These are phyloP conservation scores for Mycena floridula DNA, from an alignment of 768 basidiomycete genomes.

Conservation along the genomic window DNA sequence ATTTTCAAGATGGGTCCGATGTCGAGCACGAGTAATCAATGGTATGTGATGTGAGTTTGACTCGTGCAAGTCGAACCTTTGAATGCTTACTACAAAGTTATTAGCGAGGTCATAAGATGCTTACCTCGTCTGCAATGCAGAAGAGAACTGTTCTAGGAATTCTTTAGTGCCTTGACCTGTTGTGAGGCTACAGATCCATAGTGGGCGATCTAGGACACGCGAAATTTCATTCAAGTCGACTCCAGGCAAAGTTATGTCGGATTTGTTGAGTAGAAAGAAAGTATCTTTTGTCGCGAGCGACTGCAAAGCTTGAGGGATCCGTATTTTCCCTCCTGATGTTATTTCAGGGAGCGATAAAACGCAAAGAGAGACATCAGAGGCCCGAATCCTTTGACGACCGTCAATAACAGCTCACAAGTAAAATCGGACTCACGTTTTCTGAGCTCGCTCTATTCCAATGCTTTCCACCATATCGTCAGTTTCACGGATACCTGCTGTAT, in stretches of 20 bases:
- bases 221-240: conserved; percentile 1
- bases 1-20: conserved; percentile 68
- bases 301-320: conserved; percentile 9
- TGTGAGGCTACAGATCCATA: conserved; percentile 61
- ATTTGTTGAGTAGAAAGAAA: conserved; percentile 74
- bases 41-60: conserved; percentile 35
- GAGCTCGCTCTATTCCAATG: conserved; percentile 77
- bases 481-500: conserved; percentile 79
- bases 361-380: conserved; percentile 72
- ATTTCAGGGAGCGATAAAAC: conserved; percentile 65
- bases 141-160: conserved; percentile 57
- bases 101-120: conserved; percentile 8
- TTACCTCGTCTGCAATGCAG: conserved; percentile 45
- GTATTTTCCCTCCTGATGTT: conserved; percentile 1
- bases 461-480: conserved; percentile 69
- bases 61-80: conserved; percentile 22
- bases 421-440: conserved; percentile 45
- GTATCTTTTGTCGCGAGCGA: conserved; percentile 54
- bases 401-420: not conserved
- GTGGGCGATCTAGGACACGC: no score
- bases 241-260: conserved; percentile 39
- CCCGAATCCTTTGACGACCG: conserved; percentile 41
- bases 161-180: conserved; percentile 48
- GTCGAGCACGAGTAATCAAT: conserved; percentile 74
- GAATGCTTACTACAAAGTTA: not conserved